phyloP scores from a whole-genome alignment of 768 basidiomycete species.

The Calocera cornea region DNA sequence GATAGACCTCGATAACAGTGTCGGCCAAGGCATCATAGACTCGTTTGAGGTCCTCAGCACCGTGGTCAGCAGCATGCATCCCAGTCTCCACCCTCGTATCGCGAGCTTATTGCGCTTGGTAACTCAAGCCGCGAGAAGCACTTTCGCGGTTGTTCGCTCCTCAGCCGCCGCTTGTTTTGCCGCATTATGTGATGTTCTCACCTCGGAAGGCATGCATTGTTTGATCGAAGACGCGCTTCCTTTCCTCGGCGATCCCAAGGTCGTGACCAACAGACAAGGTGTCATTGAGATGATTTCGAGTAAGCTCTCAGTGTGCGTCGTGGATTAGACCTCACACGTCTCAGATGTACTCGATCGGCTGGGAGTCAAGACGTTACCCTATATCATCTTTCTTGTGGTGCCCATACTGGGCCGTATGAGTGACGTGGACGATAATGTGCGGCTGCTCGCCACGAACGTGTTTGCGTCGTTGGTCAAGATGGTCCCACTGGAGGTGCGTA shows the following conservation, averaged over 20 bases:
- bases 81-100: constrained; percentile 54
- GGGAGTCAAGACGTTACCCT: constrained; percentile 88
- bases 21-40: constrained; percentile 84
- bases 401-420: constrained; percentile 97
- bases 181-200: constrained; percentile 75
- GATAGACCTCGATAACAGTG: constrained; percentile 46
- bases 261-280: constrained; percentile 70
- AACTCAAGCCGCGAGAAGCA: constrained; percentile 62
- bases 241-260: constrained; percentile 61
- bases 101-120: constrained; percentile 62
- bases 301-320: constrained; percentile 33
- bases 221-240: constrained; percentile 81
- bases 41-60: constrained; percentile 80
- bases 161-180: constrained; percentile 78
- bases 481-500: constrained; percentile 82
- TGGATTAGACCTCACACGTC: background rate
- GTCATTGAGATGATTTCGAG: constrained; percentile 83
- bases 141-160: constrained; percentile 80
- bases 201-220: constrained; percentile 69
- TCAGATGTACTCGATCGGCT: constrained; percentile 82
- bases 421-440: constrained; percentile 79
- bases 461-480: constrained; percentile 96
- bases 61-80: constrained; percentile 60
- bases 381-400: constrained; percentile 92
- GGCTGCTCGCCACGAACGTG: constrained; percentile 89